These are phyloP conservation scores for Hyaloscypha bicolor DNA, from an alignment of 495 filamentous ascomycete species.

Conservation along the genomic window DNA sequence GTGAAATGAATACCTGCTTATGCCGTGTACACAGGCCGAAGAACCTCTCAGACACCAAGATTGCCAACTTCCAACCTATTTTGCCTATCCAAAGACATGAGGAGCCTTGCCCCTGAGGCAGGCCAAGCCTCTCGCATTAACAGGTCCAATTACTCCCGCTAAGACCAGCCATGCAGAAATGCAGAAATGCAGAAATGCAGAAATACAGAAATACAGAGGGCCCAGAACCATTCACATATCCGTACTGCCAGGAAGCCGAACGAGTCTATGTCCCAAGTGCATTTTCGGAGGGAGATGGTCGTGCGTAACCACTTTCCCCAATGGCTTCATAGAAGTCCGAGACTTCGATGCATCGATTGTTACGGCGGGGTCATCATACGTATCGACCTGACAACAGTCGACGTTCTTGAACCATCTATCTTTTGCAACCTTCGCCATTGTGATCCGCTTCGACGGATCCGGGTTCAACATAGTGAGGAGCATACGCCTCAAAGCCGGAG, in stretches of 20 bases:
- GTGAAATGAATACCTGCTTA: neutral
- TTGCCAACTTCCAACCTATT: neutral
- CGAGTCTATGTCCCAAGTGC: conserved; percentile 21
- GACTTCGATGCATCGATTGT: conserved; percentile 50
- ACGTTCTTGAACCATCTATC: conserved; percentile 66
- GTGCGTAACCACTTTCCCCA: conserved; percentile 27
- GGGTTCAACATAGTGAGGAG: conserved; percentile 79
- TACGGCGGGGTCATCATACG: conserved; percentile 53
- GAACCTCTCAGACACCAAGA: neutral
- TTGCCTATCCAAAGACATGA: neutral
- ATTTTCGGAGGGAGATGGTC: conserved; percentile 30
- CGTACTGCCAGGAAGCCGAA: conserved; percentile 25
- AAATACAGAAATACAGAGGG: neutral
- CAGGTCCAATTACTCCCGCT: conserved; percentile 16
- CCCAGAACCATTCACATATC: conserved; percentile 17
- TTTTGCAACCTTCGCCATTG: conserved; percentile 61
- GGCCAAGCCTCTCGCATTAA: neutral
- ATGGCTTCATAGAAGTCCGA: conserved; percentile 6
- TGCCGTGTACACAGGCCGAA: neutral
- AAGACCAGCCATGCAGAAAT: conserved; percentile 9
- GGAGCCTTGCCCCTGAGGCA: neutral
- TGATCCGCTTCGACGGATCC: conserved; percentile 63
- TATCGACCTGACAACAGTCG: conserved; percentile 71
- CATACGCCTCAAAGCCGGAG: conserved; percentile 57
- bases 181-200: neutral